These are phyloP conservation scores for Stereocaulon alpinum DNA, from an alignment of 495 filamentous ascomycete species.

Conservation along the genomic window DNA sequence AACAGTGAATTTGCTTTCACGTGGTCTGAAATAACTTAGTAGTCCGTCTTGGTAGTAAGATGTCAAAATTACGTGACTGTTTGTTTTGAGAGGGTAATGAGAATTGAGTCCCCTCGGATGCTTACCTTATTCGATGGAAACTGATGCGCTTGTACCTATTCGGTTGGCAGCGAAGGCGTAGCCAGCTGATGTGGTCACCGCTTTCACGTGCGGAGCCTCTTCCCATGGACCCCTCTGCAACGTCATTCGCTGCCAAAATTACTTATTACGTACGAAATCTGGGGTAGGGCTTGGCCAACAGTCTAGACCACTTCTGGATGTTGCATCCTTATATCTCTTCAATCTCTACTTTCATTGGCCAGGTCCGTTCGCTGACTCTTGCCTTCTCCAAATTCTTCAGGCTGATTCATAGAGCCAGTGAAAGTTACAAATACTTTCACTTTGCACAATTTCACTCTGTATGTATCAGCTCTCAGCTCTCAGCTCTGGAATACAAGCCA, in stretches of 20 bases:
- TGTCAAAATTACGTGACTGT: neutral
- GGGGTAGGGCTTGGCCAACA: neutral
- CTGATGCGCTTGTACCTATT: neutral
- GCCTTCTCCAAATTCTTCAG: neutral
- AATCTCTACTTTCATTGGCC: neutral
- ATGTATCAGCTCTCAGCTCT: conserved; percentile 1
- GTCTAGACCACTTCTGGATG: conserved; percentile 2
- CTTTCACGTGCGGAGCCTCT: neutral
- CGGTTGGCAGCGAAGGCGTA: neutral
- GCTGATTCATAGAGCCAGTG: neutral
- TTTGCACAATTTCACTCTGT: neutral
- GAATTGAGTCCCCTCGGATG: conserved; percentile 1
- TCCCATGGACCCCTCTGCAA: neutral
- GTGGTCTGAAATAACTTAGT: conserved; percentile 26
- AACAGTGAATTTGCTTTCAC: conserved; percentile 6
- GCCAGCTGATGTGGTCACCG: neutral
- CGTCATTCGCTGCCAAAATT: neutral
- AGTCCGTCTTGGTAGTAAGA: neutral
- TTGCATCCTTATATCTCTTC: neutral
- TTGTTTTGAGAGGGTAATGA: conserved; percentile 8
- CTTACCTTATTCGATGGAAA: neutral
- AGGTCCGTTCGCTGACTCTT: neutral
- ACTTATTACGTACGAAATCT: conserved; percentile 11
- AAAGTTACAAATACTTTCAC: neutral
- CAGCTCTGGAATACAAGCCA: neutral